A percentile compares a stretch with the other conserved stretches of the same genome.
Evolutionary conservation across 2,329 filamentous ascomycete species (phyloP).

Genomic region (Botrytis porri): DNA sequence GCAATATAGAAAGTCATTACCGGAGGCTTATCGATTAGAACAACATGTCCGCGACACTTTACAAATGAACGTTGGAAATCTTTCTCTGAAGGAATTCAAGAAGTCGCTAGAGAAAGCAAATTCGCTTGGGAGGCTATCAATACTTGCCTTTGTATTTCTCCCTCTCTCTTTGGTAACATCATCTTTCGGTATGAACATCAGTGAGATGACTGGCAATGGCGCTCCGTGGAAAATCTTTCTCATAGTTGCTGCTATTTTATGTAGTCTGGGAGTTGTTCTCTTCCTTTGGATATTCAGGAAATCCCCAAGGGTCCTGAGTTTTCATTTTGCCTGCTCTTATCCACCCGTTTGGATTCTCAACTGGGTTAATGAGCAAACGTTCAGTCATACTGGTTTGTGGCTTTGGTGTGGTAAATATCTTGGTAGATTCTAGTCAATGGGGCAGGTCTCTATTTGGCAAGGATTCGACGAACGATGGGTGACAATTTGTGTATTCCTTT

Average conservation of each 20-base stretch:
- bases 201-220: background rate
- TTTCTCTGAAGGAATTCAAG: background rate
- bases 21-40: background rate
- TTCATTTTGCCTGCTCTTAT: background rate
- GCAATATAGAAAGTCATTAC: background rate
- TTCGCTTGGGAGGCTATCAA: background rate
- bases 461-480: background rate
- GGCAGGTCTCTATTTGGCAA: background rate
- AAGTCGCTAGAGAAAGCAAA: background rate
- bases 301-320: background rate
- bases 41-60: background rate
- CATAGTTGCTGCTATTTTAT: background rate
- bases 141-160: background rate
- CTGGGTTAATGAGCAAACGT: background rate
- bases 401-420: background rate
- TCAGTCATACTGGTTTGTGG: background rate
- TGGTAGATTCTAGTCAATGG: background rate
- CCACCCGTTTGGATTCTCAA: background rate
- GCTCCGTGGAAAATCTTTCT: background rate
- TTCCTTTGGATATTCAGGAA: background rate
- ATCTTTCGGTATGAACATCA: slow-evolving; percentile 9
- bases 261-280: background rate
- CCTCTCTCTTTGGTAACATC: background rate
- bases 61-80: background rate
- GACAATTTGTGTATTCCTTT: background rate